A percentile compares a stretch with the other conserved stretches of the same genome.
Conservation (phyloP, 306 rosid genomes). For the Trifolium pratense region DNA sequence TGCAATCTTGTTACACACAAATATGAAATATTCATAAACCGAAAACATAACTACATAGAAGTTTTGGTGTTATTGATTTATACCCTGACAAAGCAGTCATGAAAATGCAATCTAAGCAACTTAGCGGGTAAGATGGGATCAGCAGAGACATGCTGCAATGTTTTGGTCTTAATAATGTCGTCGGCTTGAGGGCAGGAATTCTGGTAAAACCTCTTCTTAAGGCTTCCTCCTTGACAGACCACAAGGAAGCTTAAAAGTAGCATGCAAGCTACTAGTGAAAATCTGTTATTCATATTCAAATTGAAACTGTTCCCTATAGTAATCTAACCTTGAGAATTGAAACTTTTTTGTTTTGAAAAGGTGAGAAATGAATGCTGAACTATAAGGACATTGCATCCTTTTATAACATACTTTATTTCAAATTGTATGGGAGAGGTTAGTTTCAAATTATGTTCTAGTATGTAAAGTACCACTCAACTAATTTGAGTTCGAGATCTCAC, state of each 20-base stretch:
- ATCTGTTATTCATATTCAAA: slow-evolving; percentile 42
- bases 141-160: slow-evolving; percentile 41
- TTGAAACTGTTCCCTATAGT: neutral
- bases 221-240: slow-evolving; percentile 50
- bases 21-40: too few species aligned
- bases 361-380: neutral
- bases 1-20: too few species aligned
- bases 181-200: slow-evolving; percentile 55
- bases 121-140: slow-evolving; percentile 56
- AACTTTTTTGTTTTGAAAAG: neutral
- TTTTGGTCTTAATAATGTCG: slow-evolving; percentile 42
- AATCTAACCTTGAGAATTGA: slow-evolving; percentile 28
- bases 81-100: slow-evolving; percentile 70
- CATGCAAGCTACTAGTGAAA: slow-evolving; percentile 34
- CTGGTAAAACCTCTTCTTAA: slow-evolving; percentile 49
- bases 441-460: slow-evolving; percentile 1
- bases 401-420: slow-evolving; percentile 36
- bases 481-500: too few species aligned
- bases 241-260: slow-evolving; percentile 39
- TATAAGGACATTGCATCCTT: slow-evolving; percentile 26
- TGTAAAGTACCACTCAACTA: too few species aligned
- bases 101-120: slow-evolving; percentile 67
- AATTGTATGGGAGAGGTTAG: neutral
- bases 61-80: neutral
- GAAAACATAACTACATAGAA: neutral